Percentiles rank a stretch among this genome's conserved stretches.
phyloP scores from a whole-genome alignment of 495 filamentous ascomycete species.

The Aspergillus cristatus region DNA sequence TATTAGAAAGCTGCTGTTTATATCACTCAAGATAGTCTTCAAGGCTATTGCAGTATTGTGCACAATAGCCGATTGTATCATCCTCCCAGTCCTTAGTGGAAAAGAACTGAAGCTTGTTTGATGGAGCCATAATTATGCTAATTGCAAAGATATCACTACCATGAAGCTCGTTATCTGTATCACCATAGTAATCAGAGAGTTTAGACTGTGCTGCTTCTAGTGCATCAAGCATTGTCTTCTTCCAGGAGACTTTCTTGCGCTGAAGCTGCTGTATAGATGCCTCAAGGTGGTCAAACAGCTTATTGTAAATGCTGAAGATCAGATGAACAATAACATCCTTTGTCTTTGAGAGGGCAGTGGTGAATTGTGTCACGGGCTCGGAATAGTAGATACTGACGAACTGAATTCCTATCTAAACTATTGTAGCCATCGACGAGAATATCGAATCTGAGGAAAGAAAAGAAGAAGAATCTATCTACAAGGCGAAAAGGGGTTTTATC shows the following conservation, averaged over 20 bases:
- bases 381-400: no score
- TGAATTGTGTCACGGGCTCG: no score
- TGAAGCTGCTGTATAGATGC: conserved; percentile 3
- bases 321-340: no score
- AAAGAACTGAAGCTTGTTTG: conserved; percentile 12
- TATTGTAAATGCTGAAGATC: no score
- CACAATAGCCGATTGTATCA: conserved; percentile 2
- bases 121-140: conserved; percentile 7
- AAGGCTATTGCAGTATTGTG: conserved; percentile 3
- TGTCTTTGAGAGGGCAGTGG: no score
- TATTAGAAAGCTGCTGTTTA: no score
- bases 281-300: no score
- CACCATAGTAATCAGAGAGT: conserved; percentile 7
- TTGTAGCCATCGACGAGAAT: no score
- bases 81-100: conserved; percentile 7
- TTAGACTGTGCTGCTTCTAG: conserved; percentile 5
- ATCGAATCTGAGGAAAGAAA: no score
- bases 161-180: conserved; percentile 3
- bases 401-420: no score
- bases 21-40: conserved; percentile 1
- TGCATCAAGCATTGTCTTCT: conserved; percentile 5
- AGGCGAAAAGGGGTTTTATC: no score
- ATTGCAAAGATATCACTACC: conserved; percentile 7
- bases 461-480: no score
- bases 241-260: conserved; percentile 6